Evolutionary conservation across 768 basidiomycete species (phyloP).

Genomic region (Auricularia sp.): DNA sequence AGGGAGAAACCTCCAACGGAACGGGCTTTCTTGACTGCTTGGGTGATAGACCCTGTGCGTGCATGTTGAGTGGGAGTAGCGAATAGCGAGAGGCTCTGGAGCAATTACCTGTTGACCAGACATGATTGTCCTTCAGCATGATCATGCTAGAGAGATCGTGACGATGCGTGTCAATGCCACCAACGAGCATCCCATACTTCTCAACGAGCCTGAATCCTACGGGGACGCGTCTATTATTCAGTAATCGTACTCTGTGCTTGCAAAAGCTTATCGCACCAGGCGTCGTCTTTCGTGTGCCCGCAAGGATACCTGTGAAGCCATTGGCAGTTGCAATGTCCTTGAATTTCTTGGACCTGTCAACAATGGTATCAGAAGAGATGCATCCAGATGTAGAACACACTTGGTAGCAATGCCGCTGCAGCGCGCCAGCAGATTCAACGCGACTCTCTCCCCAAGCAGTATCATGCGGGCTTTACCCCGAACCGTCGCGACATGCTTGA

Average conservation of each 20-base stretch:
- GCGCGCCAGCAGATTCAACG: slow-evolving; percentile 84
- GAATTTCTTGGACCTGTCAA: slow-evolving; percentile 65
- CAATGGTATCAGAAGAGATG: neutral
- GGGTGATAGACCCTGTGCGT: slow-evolving; percentile 68
- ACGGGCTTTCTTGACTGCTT: slow-evolving; percentile 78
- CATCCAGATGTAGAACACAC: slow-evolving; percentile 28
- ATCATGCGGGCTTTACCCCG: slow-evolving; percentile 80
- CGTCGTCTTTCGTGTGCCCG: slow-evolving; percentile 95
- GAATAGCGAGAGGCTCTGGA: slow-evolving; percentile 4
- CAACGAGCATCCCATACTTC: slow-evolving; percentile 98
- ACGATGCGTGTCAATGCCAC: slow-evolving; percentile 91
- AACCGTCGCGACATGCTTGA: slow-evolving; percentile 84
- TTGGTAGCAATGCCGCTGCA: slow-evolving; percentile 96
- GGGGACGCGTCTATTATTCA: neutral
- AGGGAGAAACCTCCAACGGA: slow-evolving; percentile 85
- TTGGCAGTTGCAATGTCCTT: slow-evolving; percentile 66
- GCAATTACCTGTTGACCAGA: slow-evolving; percentile 82
- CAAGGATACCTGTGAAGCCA: slow-evolving; percentile 82
- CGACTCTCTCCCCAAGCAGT: slow-evolving; percentile 86
- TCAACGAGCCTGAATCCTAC: slow-evolving; percentile 90
- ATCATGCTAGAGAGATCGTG: slow-evolving; percentile 99
- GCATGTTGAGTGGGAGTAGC: neutral
- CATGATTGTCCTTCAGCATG: slow-evolving; percentile 99
- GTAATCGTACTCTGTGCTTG: neutral
- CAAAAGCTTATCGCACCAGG: slow-evolving; percentile 42